A percentile compares a stretch with the other conserved stretches of the same genome.
Evolutionary conservation across 1,139 yeast species (phyloP).

Genomic region (Geotrichum reessii): DNA sequence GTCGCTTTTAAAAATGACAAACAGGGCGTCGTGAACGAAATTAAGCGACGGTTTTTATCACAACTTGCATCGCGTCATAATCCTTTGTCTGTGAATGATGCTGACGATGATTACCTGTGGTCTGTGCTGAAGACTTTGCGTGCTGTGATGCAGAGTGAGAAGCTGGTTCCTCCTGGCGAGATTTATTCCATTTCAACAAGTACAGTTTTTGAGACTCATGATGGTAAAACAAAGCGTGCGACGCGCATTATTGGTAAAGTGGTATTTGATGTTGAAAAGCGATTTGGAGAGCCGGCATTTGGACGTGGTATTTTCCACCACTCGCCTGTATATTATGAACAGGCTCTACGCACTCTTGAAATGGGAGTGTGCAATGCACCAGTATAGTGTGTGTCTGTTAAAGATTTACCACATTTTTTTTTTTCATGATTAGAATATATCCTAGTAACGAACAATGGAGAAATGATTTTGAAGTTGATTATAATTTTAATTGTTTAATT

Average conservation of each 20-base stretch:
- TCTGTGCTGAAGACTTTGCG: conserved; percentile 30
- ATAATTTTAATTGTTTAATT: no score
- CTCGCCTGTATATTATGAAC: conserved; percentile 35
- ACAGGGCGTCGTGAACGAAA: conserved; percentile 28
- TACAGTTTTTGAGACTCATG: conserved; percentile 31
- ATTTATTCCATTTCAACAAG: conserved; percentile 32
- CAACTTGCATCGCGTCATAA: conserved; percentile 30
- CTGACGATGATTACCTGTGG: conserved; percentile 32
- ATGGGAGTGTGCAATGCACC: conserved; percentile 30
- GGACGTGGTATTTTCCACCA: conserved; percentile 37
- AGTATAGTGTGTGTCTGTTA: conserved; percentile 6
- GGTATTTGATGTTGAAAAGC: conserved; percentile 32
- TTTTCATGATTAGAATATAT: neutral
- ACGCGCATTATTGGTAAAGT: conserved; percentile 31
- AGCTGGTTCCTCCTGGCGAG: conserved; percentile 36
- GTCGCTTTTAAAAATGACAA: conserved; percentile 29
- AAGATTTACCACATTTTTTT: no score
- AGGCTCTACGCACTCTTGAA: conserved; percentile 30
- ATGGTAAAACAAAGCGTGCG: conserved; percentile 32
- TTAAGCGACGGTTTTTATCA: conserved; percentile 29
- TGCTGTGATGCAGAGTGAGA: conserved; percentile 32
- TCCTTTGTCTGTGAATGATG: conserved; percentile 26
- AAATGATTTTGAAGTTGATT: neutral
- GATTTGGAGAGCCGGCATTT: conserved; percentile 35
- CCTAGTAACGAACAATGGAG: no score